Evolutionary conservation across 371 early-diverging fungal genomes (phyloP), one percentile per base, ranked within the genome.

Genomic region (Blyttiomyces sp.): DNA sequence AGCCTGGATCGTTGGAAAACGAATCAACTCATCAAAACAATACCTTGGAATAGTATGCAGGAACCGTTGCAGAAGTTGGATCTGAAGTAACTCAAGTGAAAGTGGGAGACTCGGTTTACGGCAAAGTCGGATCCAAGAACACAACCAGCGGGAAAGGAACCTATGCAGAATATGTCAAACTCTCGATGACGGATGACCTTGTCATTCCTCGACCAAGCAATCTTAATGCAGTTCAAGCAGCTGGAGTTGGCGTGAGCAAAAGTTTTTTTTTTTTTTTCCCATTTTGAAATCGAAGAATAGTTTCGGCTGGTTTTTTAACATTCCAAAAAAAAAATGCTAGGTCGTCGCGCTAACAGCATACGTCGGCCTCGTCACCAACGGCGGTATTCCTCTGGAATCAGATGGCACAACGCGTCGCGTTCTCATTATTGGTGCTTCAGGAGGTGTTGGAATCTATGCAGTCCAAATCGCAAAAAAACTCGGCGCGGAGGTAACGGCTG

Each of bases 401-500:
- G 36, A 66, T 13, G 49, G 28, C 11, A 42, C 17, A 34, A 30
- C 13, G 3, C 5, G 6, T 19, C 19, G 7, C 3, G 68, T 71
- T 4, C 68, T 71, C 33, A 50, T 71, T 32, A 57, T 64, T 33
- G 71, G 71, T 17, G 71, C 71, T 9, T 64, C 64, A 7, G 69
- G 71, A 16, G 71, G 71, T 27, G 71, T 71, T 27, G 71, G 71
- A 1, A 31, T 43, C 6, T 68, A 27, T 9, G 61, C 52, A 5
- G 71, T 71, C 2, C 60, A 60, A 46, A 43, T 68, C 21, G 64
- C 64, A 2, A 71, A 71, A 63, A n/a, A 28, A 31, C 33, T 59
- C 1, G 72, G 76, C 4, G 84, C 85, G 1, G 46, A 74, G 19
- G 87, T 86, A 0, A 77, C 81, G 1, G 89, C 75, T n/a, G 66